These are phyloP conservation scores for Aspergillus jensenii DNA, from an alignment of 2,329 filamentous ascomycete species.

Conservation along the genomic window DNA sequence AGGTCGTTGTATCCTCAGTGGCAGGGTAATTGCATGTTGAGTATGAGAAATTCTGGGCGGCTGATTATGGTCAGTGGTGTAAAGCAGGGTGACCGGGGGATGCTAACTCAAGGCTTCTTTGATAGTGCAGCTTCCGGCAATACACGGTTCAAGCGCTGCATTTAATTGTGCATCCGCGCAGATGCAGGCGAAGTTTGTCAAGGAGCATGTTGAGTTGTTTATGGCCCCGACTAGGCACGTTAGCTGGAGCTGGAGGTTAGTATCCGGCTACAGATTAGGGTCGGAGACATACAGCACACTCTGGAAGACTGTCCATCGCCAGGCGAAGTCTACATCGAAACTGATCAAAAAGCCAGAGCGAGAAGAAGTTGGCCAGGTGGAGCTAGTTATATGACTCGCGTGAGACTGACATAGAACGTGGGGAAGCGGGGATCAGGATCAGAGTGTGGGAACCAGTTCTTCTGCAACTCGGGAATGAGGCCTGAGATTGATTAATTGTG, in stretches of 20 bases:
- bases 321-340: too few species aligned
- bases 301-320: not conserved
- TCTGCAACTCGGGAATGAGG: too few species aligned
- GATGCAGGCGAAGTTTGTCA: not conserved
- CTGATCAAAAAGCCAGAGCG: not conserved
- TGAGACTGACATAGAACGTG: not conserved
- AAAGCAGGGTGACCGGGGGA: not conserved
- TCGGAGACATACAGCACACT: not conserved
- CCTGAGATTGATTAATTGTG: too few species aligned
- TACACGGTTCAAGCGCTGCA: not conserved
- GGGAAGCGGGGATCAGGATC: too few species aligned
- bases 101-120: slow-evolving; percentile 2
- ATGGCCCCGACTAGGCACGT: not conserved
- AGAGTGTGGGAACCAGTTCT: too few species aligned
- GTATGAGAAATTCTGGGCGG: not conserved
- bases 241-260: not conserved
- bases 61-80: not conserved
- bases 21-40: slow-evolving; percentile 2
- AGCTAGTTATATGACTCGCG: not conserved
- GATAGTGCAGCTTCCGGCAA: not conserved
- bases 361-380: too few species aligned
- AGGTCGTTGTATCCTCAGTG: not conserved
- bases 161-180: not conserved
- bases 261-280: too few species aligned
- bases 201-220: not conserved